Evolutionary conservation across 768 basidiomycete genomes (phyloP), one percentile per base, ranked within the genome.

Genomic region (Rickenella mellea): DNA sequence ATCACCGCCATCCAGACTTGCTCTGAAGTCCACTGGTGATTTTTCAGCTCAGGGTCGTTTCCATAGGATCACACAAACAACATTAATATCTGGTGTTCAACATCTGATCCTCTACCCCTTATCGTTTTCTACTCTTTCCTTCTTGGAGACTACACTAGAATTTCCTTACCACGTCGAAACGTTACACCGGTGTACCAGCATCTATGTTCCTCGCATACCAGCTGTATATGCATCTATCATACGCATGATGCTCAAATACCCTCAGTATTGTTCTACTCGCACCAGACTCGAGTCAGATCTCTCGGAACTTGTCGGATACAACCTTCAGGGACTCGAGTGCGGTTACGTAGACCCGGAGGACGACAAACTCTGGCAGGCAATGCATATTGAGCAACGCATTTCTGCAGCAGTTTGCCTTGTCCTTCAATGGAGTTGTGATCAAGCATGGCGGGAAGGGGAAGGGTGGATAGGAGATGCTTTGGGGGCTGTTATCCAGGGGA

Each of bases 401-500:
- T 44, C 36, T 19, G 48, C 52, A 19, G 60, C 56, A 14, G 48
- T 43, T 26, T 40, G 35, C 27, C 52, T 22, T 22, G 51, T 50
- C 25, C 43, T 44, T 33, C 26, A n/a, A 33, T 51, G 46, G 46
- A 46, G 48, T 33, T 24, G 27, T 56, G 53, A 56, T 43, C 54
- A 38, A 7, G 41, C 36, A 24, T 41, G 48, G 42, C n/a, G 40
- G 7, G 43, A 47, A 3, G 48, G 40, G 2, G 63, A 63, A 33
- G 59, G 61, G 30, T 64, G 60, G 63, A 59, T 62, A 27, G 58
- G 55, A 17, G 53, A 60, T 49, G 56, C 54, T n/a, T 49, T 66
- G 37, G 49, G n/a, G 20, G 57, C 51, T 30, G 41, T 49, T 15
- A 42, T 49, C 10, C n/a, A 38, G 12, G 17, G 36, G 43, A 14